These are phyloP conservation scores for Tremella mesenterica DNA, from an alignment of 768 basidiomycete species.

Conservation along the genomic window DNA sequence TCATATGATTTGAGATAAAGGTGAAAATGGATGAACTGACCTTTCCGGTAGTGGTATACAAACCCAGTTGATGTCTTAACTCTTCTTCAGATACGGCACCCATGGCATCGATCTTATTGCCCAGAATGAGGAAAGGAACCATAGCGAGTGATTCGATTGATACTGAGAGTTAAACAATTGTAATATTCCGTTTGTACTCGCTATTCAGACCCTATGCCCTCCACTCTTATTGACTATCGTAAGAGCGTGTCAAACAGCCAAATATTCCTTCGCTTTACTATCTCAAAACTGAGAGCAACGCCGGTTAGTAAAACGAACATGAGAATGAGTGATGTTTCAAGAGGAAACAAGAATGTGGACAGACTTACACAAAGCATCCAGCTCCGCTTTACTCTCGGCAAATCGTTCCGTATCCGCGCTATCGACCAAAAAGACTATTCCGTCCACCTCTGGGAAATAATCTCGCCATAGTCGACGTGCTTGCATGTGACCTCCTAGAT, in stretches of 20 bases:
- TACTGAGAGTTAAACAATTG: slow-evolving; percentile 44
- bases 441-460: slow-evolving; percentile 99
- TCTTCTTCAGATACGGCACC: slow-evolving; percentile 98
- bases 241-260: too few relatives aligned
- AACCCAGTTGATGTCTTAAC: slow-evolving; percentile 82
- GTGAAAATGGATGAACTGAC: slow-evolving; percentile 52
- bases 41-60: slow-evolving; percentile 99
- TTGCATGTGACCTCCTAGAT: slow-evolving; percentile 96
- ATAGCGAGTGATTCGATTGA: slow-evolving; percentile 90
- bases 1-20: too few relatives aligned
- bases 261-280: too few relatives aligned
- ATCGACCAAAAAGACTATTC: slow-evolving; percentile 96
- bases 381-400: slow-evolving; percentile 89
- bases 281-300: too few relatives aligned
- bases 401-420: slow-evolving; percentile 95
- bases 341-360: background rate
- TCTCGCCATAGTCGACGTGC: slow-evolving; percentile 98
- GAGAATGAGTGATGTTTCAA: too few relatives aligned
- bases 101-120: slow-evolving; percentile 99
- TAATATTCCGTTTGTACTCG: too few relatives aligned
- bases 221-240: too few relatives aligned
- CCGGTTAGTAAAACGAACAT: too few relatives aligned
- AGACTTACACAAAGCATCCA: slow-evolving; percentile 66
- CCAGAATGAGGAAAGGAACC: slow-evolving; percentile 95
- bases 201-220: too few relatives aligned